Base-by-base conservation (phyloP, 225 moss, liverwort and hornwort species). In the Pseudisothecium myosuroides region DNA sequence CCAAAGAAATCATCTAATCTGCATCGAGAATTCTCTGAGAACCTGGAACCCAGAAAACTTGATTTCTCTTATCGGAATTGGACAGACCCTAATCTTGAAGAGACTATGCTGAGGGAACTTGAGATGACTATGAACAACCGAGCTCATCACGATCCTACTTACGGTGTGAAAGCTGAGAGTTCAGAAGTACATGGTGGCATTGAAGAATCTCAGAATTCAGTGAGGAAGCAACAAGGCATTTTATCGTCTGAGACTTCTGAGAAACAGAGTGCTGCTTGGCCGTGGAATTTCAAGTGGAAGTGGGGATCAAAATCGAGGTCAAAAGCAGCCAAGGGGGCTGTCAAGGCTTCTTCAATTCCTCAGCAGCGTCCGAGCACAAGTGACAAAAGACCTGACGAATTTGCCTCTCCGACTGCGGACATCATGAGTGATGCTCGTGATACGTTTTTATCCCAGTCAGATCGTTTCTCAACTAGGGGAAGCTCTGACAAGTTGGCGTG, bases 361-460 rank as follows among this genome's bases (percentile, higher is more conserved):
- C 73, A 81, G 64, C 87, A 77, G 74, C 66, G 76, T 87, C 90
- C 80, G 52, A 68, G 37, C 77, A 71, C 84, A 37, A 82, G 68
- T 28, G 80, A 64, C 60, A 72, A 45, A 60, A 83, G 72, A 50
- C 21, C 71, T 41, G 79, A 76, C n/a, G 83, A 76, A 81, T 69
- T 55, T 81, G 74, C 72, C 45, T 92, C 92, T 41, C 91, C 94
- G 32, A 89, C 80, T 72, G 90, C 94, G 29, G 93, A 93, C 39
- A 93, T 94, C 54, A 91, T 94, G 93, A 93, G 86, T 69, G 94
- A 94, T 90, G 94, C 94, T 60, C 91, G 88, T 52, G 92, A 94
- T 36, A 88, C 79, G 23, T 88, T 92, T 87, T 22, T 62, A 14
- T 88, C 90, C 50, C 93, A 92, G 80, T 93, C 93, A 9, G 94